phyloP scores from a whole-genome alignment of 805 yeast species.

The Saturnispora besseyi region DNA sequence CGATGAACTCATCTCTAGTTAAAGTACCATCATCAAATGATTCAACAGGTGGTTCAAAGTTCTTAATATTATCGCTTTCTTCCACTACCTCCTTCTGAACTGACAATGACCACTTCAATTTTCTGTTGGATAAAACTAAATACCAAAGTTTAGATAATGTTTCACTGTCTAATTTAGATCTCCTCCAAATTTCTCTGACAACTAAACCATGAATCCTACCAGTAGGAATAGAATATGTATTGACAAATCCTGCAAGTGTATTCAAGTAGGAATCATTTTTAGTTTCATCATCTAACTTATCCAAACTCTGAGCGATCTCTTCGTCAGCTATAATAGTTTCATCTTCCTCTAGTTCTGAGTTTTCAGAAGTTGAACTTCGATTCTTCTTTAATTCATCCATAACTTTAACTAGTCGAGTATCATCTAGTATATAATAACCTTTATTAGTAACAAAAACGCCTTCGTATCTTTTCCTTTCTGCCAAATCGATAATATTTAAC shows the following conservation, averaged over 20 bases:
- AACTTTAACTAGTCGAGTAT: neutral
- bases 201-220: constrained; percentile 46
- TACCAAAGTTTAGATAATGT: constrained; percentile 62
- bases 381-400: neutral
- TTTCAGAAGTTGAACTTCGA: neutral
- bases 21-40: constrained; percentile 65
- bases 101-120: constrained; percentile 34
- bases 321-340: neutral
- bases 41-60: constrained; percentile 16
- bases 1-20: constrained; percentile 72
- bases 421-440: constrained; percentile 42
- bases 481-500: constrained; percentile 27
- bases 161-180: constrained; percentile 64
- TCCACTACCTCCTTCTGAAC: neutral
- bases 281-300: neutral
- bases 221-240: constrained; percentile 6
- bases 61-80: neutral
- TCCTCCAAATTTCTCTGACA: constrained; percentile 70
- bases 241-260: constrained; percentile 6
- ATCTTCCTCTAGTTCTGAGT: neutral
- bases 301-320: neutral
- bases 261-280: neutral
- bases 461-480: constrained; percentile 82
- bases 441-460: constrained; percentile 90
- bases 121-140: constrained; percentile 46